Percentiles rank a stretch among this genome's conserved stretches.
Evolutionary conservation across 257 asterid genomes (phyloP).

Genomic region (Primulina tabacum): DNA sequence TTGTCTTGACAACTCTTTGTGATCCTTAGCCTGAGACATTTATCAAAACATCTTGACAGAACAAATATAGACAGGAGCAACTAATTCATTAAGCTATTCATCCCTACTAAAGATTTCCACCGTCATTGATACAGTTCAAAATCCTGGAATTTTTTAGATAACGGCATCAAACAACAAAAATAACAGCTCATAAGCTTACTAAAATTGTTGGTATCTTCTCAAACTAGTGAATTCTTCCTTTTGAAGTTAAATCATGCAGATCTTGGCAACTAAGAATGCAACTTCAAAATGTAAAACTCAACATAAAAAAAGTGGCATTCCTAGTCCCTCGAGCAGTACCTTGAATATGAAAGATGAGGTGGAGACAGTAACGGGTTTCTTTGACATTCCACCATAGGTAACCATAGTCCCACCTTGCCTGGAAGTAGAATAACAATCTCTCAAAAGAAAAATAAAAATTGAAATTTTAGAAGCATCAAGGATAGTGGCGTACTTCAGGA

Average conservation of each 20-base stretch:
- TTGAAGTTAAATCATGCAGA: not conserved
- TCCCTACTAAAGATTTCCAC: not conserved
- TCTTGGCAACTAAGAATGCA: not conserved
- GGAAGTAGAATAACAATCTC: constrained; percentile 24
- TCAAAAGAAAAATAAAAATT: not conserved
- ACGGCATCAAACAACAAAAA: not conserved
- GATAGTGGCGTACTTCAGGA: constrained; percentile 55
- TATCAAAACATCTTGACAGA: not conserved
- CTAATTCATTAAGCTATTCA: not conserved
- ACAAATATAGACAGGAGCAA: not conserved
- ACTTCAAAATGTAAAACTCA: constrained; percentile 2
- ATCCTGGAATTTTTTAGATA: not conserved
- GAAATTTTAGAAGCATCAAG: constrained; percentile 11
- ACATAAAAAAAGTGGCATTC: not conserved
- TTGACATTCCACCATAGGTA: constrained; percentile 98
- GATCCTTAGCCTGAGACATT: not conserved
- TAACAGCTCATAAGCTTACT: not conserved
- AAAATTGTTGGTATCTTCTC: not conserved
- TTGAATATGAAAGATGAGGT: constrained; percentile 87
- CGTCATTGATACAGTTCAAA: too few species aligned
- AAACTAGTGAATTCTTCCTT: constrained; percentile 6
- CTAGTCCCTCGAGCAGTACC: constrained; percentile 34
- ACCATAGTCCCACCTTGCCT: constrained; percentile 97
- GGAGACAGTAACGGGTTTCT: constrained; percentile 78
- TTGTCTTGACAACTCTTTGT: not conserved